Evolutionary conservation across 202 grass and related monocot species (phyloP).

Genomic region (Eragrostis tef): DNA sequence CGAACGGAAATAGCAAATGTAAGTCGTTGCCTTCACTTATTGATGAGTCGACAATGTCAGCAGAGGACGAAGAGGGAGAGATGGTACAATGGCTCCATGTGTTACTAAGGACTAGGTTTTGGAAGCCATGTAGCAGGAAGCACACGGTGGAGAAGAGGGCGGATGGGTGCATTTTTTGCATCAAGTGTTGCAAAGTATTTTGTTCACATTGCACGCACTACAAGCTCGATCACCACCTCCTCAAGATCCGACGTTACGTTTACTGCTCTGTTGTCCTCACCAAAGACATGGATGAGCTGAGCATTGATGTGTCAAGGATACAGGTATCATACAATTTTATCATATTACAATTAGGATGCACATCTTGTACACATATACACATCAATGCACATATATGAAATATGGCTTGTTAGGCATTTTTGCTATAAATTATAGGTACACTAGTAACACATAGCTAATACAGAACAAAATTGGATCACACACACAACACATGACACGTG

Average conservation of each 20-base stretch:
- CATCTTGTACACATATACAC: background rate
- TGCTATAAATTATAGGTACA: no score
- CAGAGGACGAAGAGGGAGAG: background rate
- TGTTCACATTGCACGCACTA: conserved; percentile 44
- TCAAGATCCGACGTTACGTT: conserved; percentile 52
- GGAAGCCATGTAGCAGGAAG: background rate
- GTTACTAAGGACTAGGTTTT: conserved; percentile 40
- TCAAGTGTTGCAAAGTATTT: conserved; percentile 13
- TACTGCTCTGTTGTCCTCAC: conserved; percentile 40
- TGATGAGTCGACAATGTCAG: background rate
- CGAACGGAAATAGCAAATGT: background rate
- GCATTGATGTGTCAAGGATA: conserved; percentile 41
- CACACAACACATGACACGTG: background rate
- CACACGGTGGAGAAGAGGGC: conserved; percentile 8
- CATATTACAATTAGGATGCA: no score
- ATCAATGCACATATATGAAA: no score
- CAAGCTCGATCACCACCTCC: background rate
- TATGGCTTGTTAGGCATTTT: no score
- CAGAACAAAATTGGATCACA: background rate
- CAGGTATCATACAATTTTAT: conserved; percentile 20
- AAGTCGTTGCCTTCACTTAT: background rate
- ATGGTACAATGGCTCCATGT: conserved; percentile 11
- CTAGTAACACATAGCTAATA: background rate
- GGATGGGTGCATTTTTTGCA: conserved; percentile 42
- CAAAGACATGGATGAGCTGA: background rate